Evolutionary conservation across 2,329 filamentous ascomycete genomes (phyloP), one percentile per base, ranked within the genome.

Genomic region (Fusarium robinianum): DNA sequence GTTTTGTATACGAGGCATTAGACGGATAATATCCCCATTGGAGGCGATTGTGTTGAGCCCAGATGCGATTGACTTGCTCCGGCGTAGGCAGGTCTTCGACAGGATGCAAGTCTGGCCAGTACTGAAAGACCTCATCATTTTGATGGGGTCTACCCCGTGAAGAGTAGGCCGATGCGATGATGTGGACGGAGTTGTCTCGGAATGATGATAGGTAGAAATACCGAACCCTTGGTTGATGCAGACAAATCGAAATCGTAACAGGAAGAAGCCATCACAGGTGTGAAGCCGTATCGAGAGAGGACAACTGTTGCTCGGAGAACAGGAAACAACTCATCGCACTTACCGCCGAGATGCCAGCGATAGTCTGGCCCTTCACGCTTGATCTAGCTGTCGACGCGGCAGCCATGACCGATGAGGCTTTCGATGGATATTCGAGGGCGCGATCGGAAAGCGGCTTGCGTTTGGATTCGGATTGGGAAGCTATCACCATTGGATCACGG

Each of bases 361-460:
- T 60, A 35, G 72, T 70, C 38, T 71, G 67, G 33, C 72, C 73
- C 61, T 74, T 80, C 47, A 78, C 63, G 23, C 64, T 62, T 25
- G 71, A 65, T 53, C 72, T 73, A 42, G 67, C 62, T 41, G 66
- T 72, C 35, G 67, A 65, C 23, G 69, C 70, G 42, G 72, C 68
- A 47, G 70, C 63, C 21, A 67, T 61, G 35, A 67, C 64, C 10
- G 72, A 63, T 30, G 40, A 30, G 3, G 68, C 65, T 46, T 66
- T 72, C 21, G 70, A 26, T 12, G 69, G 65, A 48, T 73, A 76
- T 46, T 85, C 81, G 49, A 66, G 75, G 21, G 75, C 79, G 53
- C 73, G 72, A 42, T 84, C 79, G 14, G 66, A 67, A 17, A 84
- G 67, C 10, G 78, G 80, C 58, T 81, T 82, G 43, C 83, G 74